Percentiles rank a stretch among this genome's conserved stretches.
phyloP scores from a whole-genome alignment of 129 eudicot genomes.

The Ambrosia trifida region DNA sequence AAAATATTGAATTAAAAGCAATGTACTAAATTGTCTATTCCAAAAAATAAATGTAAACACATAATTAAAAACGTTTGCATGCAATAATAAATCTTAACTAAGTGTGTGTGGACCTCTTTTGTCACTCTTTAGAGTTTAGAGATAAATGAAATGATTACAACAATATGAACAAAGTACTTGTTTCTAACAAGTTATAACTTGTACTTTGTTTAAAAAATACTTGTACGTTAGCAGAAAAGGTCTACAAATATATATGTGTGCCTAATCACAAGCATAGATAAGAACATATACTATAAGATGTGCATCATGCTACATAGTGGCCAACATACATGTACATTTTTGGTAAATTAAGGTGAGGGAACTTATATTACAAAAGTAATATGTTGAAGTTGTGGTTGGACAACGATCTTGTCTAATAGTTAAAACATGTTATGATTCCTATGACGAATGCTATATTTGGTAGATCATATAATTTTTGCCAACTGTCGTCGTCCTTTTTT shows the following conservation, averaged over 20 bases:
- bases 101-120: background rate
- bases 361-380: background rate
- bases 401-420: constrained; percentile 6
- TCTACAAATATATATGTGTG: background rate
- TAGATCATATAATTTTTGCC: constrained; percentile 22
- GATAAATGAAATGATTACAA: background rate
- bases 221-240: constrained; percentile 1
- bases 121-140: constrained; percentile 6
- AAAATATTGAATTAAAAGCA: no score
- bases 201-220: background rate
- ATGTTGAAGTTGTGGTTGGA: constrained; percentile 11
- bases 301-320: constrained; percentile 23
- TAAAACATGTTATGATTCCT: constrained; percentile 22
- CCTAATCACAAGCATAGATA: constrained; percentile 15
- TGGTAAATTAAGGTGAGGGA: constrained; percentile 22
- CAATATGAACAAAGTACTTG: background rate
- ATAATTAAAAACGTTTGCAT: background rate
- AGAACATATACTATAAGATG: constrained; percentile 5
- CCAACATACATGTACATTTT: constrained; percentile 31
- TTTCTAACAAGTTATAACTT: background rate
- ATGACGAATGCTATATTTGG: constrained; percentile 21
- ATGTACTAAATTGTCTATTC: no score
- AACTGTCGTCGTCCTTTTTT: constrained; percentile 19
- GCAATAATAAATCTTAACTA: background rate
- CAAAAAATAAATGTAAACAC: background rate